Conservation (phyloP, 108 stramenopile genomes). For the Pseudonitzschia multiseries region DNA sequence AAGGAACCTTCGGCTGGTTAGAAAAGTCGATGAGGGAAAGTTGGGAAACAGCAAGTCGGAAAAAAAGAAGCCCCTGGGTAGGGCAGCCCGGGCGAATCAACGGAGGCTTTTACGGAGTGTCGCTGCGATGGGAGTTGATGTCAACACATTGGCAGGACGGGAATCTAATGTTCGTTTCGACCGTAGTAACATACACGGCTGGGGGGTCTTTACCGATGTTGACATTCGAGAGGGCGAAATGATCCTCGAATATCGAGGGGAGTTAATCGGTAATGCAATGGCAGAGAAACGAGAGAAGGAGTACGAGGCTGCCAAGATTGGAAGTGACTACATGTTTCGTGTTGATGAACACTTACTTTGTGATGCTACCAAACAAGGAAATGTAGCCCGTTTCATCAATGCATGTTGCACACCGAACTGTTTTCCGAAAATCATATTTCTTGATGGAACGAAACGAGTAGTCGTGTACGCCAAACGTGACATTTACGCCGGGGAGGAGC, state of each 20-base stretch:
- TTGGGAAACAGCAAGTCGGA: constrained; percentile 31
- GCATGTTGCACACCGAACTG: constrained; percentile 90
- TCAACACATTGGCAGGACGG: constrained; percentile 66
- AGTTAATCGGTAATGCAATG: constrained; percentile 84
- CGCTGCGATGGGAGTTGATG: constrained; percentile 41
- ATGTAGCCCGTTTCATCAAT: constrained; percentile 96
- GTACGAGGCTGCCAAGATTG: constrained; percentile 87
- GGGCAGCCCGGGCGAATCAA: constrained; percentile 72
- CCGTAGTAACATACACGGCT: constrained; percentile 72
- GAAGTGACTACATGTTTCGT: constrained; percentile 95
- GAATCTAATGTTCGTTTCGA: constrained; percentile 72
- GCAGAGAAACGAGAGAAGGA: constrained; percentile 87
- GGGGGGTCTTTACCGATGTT: constrained; percentile 83
- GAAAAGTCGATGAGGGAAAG: background rate
- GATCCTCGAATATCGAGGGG: constrained; percentile 94
- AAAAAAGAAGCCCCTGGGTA: constrained; percentile 40
- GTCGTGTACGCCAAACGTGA: constrained; percentile 92
- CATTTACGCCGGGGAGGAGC: constrained; percentile 90
- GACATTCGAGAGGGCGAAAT: constrained; percentile 68
- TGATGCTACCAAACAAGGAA: constrained; percentile 85
- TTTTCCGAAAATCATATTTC: constrained; percentile 81
- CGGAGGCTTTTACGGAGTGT: constrained; percentile 65
- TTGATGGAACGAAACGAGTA: constrained; percentile 73
- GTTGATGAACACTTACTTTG: constrained; percentile 80
- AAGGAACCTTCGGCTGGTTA: constrained; percentile 1